Base-by-base conservation (phyloP, 352 stramenopile species). In the Globisporangium lucens region DNA sequence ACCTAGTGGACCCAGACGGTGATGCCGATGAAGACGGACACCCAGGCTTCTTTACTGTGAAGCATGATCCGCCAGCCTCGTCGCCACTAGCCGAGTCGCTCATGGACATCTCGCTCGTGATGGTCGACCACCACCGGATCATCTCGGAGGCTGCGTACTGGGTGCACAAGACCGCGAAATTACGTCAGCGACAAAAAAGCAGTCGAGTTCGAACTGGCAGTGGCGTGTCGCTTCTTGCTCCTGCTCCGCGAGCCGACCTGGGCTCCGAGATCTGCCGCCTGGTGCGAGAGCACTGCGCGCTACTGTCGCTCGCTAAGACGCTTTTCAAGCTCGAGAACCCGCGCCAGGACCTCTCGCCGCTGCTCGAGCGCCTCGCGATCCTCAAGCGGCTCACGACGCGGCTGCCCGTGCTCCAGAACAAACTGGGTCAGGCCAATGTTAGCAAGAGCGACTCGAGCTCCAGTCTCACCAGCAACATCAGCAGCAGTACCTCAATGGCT, bases 61-160 rank as follows among this genome's bases (percentile, higher is more conserved):
- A 24, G 24, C 24, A 24, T 24, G 24, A 24, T 0, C 24, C 24
- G 24, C 24, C 24, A 24, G 24, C 24, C 24, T 24, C 24, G 24
- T 24, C 24, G 4, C 79, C 79, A 29, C 66, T 91, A 20, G 75
- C 81, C 17, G 76, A 89, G 33, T 87, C 83, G 20, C 67, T 91
- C 10, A 65, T 89, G 56, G 83, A 90, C 51, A 91, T 91, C 53
- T 90, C 83, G 20, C 81, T 91, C 27, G 81, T 91, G 17, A 89
- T 91, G 81, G 90, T 65, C n/a, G 83, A 91, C 30, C 80, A 90
- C 60, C 81, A 91, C 27, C 79, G 75, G 0, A 73, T 91, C n/a
- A 53, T 91, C 29, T 78, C 75, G 1, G 76, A 91, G 66, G 75
- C 77, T 0, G 72, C 81, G 36, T 75, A 77, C 35, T 85, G 76